phyloP scores from a whole-genome alignment of 495 filamentous ascomycete genomes.

The Glutinoglossum americanum region DNA sequence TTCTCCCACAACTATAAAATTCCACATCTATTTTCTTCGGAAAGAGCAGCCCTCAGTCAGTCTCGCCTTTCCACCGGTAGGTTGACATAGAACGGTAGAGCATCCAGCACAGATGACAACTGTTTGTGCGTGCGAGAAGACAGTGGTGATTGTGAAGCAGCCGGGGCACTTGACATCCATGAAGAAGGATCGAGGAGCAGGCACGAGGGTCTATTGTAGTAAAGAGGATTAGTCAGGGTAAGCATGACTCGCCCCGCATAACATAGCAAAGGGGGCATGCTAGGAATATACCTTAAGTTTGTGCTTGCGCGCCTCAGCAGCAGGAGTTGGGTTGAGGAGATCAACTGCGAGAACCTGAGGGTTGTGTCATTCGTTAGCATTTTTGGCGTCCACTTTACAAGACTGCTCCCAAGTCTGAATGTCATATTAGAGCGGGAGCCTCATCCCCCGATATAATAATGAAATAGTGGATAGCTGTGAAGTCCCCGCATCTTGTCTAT shows the following conservation, averaged over 20 bases:
- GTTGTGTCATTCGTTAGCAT: neutral
- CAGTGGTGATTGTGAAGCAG: slow-evolving; percentile 99
- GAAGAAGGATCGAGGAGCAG: slow-evolving; percentile 94
- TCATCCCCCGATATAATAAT: neutral
- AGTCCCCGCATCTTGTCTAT: no score
- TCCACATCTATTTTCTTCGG: slow-evolving; percentile 73
- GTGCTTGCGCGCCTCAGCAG: slow-evolving; percentile 93
- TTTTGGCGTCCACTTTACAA: neutral
- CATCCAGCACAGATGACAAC: slow-evolving; percentile 98
- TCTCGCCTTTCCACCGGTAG: slow-evolving; percentile 91
- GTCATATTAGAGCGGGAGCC: no score
- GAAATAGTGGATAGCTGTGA: neutral
- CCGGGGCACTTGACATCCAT: slow-evolving; percentile 99
- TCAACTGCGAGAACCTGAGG: slow-evolving; percentile 95
- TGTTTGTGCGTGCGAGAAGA: slow-evolving; percentile 99
- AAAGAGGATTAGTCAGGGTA: neutral
- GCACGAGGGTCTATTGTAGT: slow-evolving; percentile 60
- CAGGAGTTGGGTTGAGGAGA: slow-evolving; percentile 93
- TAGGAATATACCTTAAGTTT: slow-evolving; percentile 83
- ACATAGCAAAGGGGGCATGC: neutral
- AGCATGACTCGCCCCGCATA: neutral
- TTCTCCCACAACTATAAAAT: neutral
- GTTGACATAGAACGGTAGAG: slow-evolving; percentile 94
- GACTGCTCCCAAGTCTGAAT: no score
- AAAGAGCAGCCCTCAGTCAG: slow-evolving; percentile 98